Conservation (phyloP, 768 basidiomycete species). For the Tricholoma saponaceum region DNA sequence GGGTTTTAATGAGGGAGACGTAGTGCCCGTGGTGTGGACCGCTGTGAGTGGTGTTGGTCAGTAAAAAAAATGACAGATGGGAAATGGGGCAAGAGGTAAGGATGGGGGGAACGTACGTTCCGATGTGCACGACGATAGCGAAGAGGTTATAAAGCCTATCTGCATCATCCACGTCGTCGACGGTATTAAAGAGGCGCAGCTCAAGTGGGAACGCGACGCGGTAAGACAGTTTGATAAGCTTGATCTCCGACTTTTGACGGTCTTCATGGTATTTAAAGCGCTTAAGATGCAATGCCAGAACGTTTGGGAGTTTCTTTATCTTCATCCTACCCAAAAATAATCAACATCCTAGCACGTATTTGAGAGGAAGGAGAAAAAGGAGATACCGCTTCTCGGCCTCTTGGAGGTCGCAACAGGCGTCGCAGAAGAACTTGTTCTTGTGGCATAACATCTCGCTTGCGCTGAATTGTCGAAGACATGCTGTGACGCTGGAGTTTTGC, state of each 20-base stretch:
- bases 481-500: constrained; percentile 94
- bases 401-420: constrained; percentile 92
- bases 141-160: constrained; percentile 93
- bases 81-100: constrained; percentile 6
- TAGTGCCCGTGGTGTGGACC: constrained; percentile 99
- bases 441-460: constrained; percentile 98
- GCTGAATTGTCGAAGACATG: constrained; percentile 94
- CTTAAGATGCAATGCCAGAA: constrained; percentile 94
- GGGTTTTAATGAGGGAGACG: constrained; percentile 87
- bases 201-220: constrained; percentile 96
- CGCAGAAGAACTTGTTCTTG: constrained; percentile 98
- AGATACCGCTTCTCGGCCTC: constrained; percentile 95
- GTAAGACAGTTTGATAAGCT: constrained; percentile 93
- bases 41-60: constrained; percentile 36
- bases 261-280: constrained; percentile 99
- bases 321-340: constrained; percentile 74
- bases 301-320: constrained; percentile 93
- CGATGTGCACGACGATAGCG: constrained; percentile 98
- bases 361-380: constrained; percentile 1
- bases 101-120: constrained; percentile 71
- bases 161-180: constrained; percentile 87
- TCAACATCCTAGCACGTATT: neutral
- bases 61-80: too few species aligned
- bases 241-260: constrained; percentile 38
- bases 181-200: constrained; percentile 93